Base-by-base conservation (phyloP, 805 yeast species). In the Yueomyces sinensis region DNA sequence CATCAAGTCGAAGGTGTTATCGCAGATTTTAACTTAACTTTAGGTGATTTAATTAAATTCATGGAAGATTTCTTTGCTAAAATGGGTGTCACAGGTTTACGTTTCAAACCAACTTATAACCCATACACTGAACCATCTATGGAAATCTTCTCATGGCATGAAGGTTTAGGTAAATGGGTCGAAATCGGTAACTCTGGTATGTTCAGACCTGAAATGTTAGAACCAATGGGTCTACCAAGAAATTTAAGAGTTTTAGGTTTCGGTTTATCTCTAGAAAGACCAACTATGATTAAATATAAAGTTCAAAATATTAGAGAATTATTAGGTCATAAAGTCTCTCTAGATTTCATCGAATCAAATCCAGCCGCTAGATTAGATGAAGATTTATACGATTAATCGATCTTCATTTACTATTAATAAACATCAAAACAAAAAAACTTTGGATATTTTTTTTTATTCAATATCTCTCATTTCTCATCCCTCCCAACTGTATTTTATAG, bases 171-270 rank as follows among this genome's bases (percentile, higher is more conserved):
- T 48, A 91, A 84, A 60, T 93, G 98, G 98, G 98, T 91, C 42
- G 99, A 91, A 68, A 89, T 91, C 52, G 99, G 99, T 61, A 91
- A 91, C 70, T 86, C 96, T 15, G 99, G 99, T 60, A 81, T 91
- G 95, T 91, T 91, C 72, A 78, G 99, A 65, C 98, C 99, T 13
- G 99, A 91, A 65, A 91, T 91, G 99, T 70, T 93, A 57, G 95
- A 86, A 65, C 66, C 95, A 31, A 89, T 91, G 97, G 99, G 99
- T 25, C 72, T 91, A 53, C 98, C 98, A 40, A 78, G 78, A 66
- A 81, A 83, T 56, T 62, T 93, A 66, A 73, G 96, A 58, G 97
- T 89, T 11, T 72, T 86, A 45, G 99, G 99, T 42, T 91, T 94
- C 86, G 99, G 99, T 53, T 69, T 91, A 50, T 81, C 94, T 17